These are phyloP conservation scores for Talaromyces liani DNA, from an alignment of 495 filamentous ascomycete genomes.

Conservation along the genomic window DNA sequence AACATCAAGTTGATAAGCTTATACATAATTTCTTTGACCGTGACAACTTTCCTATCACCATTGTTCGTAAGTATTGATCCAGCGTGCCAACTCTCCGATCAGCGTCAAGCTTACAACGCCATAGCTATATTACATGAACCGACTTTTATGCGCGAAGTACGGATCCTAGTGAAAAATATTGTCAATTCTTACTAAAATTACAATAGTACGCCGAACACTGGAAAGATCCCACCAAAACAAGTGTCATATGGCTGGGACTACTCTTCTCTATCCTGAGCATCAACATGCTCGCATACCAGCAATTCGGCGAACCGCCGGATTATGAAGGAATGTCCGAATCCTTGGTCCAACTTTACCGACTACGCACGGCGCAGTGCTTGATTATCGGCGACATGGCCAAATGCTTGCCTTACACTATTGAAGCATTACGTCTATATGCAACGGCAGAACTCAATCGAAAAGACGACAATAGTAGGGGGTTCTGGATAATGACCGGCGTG, in stretches of 20 bases:
- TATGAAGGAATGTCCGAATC: conserved; percentile 56
- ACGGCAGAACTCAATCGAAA: conserved; percentile 72
- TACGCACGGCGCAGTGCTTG: conserved; percentile 79
- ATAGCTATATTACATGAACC: conserved; percentile 6
- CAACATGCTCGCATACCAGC: conserved; percentile 84
- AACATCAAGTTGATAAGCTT: conserved; percentile 1
- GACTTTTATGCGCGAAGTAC: conserved; percentile 8
- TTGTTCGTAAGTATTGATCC: conserved; percentile 1
- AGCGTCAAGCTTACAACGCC: background rate
- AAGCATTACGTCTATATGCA: conserved; percentile 78
- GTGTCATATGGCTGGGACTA: conserved; percentile 83
- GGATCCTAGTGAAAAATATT: background rate
- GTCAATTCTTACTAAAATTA: too few relatives aligned
- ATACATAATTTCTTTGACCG: conserved; percentile 7
- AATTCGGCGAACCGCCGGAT: conserved; percentile 82
- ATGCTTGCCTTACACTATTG: conserved; percentile 74
- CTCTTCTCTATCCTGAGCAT: conserved; percentile 83
- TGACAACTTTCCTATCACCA: background rate
- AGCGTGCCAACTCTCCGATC: background rate
- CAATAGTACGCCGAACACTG: conserved; percentile 80
- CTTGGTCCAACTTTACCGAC: conserved; percentile 70
- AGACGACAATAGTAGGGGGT: conserved; percentile 70
- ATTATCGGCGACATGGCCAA: conserved; percentile 85
- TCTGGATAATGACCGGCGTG: conserved; percentile 79
- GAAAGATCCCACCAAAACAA: conserved; percentile 72